Base-by-base conservation (phyloP, 73 alveolate genomes). In the Blepharisma stoltei region DNA sequence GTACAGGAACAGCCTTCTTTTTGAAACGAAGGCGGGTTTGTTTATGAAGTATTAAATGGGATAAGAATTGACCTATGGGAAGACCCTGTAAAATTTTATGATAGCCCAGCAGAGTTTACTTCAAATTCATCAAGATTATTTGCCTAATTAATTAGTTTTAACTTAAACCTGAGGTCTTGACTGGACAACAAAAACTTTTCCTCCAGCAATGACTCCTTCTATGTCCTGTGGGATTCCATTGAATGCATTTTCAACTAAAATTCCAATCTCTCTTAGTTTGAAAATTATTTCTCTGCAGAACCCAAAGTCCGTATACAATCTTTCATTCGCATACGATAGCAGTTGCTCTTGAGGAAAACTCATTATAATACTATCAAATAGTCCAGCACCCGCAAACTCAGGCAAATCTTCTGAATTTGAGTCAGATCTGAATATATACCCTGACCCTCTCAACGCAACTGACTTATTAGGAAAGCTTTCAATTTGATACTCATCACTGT, bases 381-480 rank as follows among this genome's bases (percentile, higher is more conserved):
- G 89, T 9, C 97, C 97, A 48, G 97, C 97, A 0, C 97, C 97
- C 0, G 97, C 92, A 78, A 91, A 91, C 11, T 95, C 97, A 81
- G 88, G 93, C 54, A 91, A 80, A 78, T 91, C 97, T 81, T 91
- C 97, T 21, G 92, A 83, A 83, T 91, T 91, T 11, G 97, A 91
- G 76, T 91, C 97, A 47, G 90, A 77, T 81, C 97, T 84, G 84
- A 91, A 91, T 70, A 91, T 91, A 76, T 77, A 88, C 54, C 97
- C 97, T 37, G 79, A 45, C 55, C 89, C 86, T 73, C 77, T 84
- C 50, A 91, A 55, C 21, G 85, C 84, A 55, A 91, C 84, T 50
- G 95, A 86, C 78, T 91, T 91, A 78, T 88, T 91, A 45, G 97
- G 97, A 67, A 80, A 91, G 37, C 91, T 78, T 45, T 88, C 77